Conservation (phyloP, 1,284 basidiomycete genomes). For the Cutaneotrichosporon curvatum region DNA sequence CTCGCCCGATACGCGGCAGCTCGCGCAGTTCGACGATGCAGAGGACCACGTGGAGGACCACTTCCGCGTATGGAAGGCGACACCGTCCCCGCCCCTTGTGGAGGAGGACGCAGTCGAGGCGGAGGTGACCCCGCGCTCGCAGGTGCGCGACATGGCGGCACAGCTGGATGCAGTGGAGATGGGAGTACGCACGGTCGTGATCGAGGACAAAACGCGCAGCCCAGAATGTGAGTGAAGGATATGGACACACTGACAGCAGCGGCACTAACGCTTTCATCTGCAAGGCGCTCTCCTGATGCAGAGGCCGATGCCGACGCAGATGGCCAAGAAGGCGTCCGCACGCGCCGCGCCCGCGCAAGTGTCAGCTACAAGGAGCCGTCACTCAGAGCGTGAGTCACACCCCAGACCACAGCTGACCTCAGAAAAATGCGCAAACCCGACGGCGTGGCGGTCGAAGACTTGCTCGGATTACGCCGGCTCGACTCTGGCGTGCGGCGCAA, state of each 20-base stretch:
- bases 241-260: neutral
- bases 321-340: constrained; percentile 2
- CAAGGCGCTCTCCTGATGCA: neutral
- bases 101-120: constrained; percentile 5
- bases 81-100: too few relatives aligned
- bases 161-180: neutral
- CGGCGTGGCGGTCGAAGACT: constrained; percentile 11
- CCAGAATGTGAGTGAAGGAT: neutral
- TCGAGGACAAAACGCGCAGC: neutral
- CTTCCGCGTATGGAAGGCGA: too few relatives aligned
- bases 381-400: constrained; percentile 6
- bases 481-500: constrained; percentile 14
- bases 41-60: too few relatives aligned
- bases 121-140: neutral
- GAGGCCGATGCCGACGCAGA: neutral
- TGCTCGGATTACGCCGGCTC: constrained; percentile 4
- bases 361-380: constrained; percentile 19
- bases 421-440: constrained; percentile 22
- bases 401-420: neutral
- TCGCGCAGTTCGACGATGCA: too few relatives aligned
- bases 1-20: neutral
- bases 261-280: neutral
- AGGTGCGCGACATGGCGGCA: neutral
- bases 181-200: neutral
- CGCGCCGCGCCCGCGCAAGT: constrained; percentile 9